Base-by-base conservation (phyloP, 371 early-diverging fungal species). In the Apophysomyces variabilis region DNA sequence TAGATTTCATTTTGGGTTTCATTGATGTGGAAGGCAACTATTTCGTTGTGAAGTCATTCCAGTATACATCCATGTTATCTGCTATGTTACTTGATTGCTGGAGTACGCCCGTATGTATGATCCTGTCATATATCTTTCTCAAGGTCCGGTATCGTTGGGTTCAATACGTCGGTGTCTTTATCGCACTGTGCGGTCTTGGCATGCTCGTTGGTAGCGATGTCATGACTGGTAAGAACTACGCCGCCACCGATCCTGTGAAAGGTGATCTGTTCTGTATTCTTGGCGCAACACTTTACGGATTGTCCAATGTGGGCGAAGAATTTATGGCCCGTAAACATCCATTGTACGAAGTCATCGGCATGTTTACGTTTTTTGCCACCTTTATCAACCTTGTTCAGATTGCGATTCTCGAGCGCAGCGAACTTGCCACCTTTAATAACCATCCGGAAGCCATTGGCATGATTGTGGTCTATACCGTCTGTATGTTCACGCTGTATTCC, bases 21-120 rank as follows among this genome's bases (percentile, higher is more conserved):
- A 83, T 88, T 16, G 93, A 93, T 70, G 91, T 93, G 5, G 92
- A 93, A 69, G 93, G 87, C 71, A 93, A 93, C 64, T 93, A 87
- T 67, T 86, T 93, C 73, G 84, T 90, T 5, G 89, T 92, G 63
- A 92, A 91, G 73, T 88, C 91, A 7, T 93, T 83, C 69, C 76
- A 73, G 60, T 90, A 91, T 67, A 93, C 93, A 12, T 87, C 87
- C 21, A 70, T 91, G 36, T 74, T 92, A 57, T 90, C 91, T 0
- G 88, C 83, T 62, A 87, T 90, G 89, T 71, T 93, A 43, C 84
- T 93, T 35, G 92, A 92, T 67, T 79, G 90, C 12, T 92, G 92
- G 90, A 84, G 92, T 9, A 87, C 89, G 32, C 91, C 92, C 4
- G 85, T 85, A 9, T 89, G 89, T 32, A 83, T 92, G 65, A 62